These are phyloP conservation scores for Calonectria fujianensis DNA, from an alignment of 2,329 filamentous ascomycete species.

Conservation along the genomic window DNA sequence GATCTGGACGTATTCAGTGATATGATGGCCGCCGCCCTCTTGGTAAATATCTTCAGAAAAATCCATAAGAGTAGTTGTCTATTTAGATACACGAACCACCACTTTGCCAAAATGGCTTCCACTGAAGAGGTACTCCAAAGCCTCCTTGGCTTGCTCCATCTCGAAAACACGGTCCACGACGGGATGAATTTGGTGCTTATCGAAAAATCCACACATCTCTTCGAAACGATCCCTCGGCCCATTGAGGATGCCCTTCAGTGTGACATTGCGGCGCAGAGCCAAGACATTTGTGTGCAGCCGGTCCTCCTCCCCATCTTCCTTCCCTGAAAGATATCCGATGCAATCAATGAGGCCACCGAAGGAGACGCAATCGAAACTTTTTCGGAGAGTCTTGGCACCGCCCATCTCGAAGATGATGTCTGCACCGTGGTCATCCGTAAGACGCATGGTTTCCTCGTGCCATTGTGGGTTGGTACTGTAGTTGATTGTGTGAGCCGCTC, in stretches of 20 bases:
- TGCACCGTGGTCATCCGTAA: constrained; percentile 68
- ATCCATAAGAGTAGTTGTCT: not conserved
- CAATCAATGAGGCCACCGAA: constrained; percentile 73
- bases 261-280: constrained; percentile 66
- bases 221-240: constrained; percentile 73
- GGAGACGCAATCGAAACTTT: constrained; percentile 71
- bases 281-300: constrained; percentile 76
- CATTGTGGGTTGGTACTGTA: constrained; percentile 72
- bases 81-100: constrained; percentile 50
- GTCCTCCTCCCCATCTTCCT: constrained; percentile 72
- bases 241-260: constrained; percentile 75
- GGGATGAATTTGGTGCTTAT: constrained; percentile 65
- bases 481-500: constrained; percentile 73
- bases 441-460: constrained; percentile 67
- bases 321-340: constrained; percentile 70
- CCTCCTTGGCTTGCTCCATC: constrained; percentile 68
- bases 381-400: constrained; percentile 70
- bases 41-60: not conserved
- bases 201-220: constrained; percentile 71
- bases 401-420: constrained; percentile 75
- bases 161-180: constrained; percentile 69
- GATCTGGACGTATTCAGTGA: not conserved
- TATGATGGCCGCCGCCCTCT: not conserved
- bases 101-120: constrained; percentile 76
- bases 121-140: constrained; percentile 71